Evolutionary conservation across 2,329 filamentous ascomycete genomes (phyloP), one percentile per base, ranked within the genome.

Genomic region (Hymenoscyphus occultus): DNA sequence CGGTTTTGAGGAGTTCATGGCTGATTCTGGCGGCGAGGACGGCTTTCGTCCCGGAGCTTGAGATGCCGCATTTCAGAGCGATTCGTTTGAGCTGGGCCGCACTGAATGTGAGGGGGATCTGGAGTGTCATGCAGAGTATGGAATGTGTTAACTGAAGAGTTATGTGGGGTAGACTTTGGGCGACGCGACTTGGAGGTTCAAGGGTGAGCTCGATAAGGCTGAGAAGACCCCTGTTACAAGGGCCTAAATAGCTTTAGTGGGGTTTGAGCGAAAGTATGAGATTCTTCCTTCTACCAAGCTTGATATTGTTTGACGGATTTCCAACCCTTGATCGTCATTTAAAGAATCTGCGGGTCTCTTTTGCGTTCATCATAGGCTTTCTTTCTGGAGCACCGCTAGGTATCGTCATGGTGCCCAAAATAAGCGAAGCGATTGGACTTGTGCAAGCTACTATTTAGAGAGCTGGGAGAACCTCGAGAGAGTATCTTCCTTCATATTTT

Each of bases 31-130:
- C 71, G 12, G 80, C 72, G 3, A 91, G 79, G 13, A 80, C 76
- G 0, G 79, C 68, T 72, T 91, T 92, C 3, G 82, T 84, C 5
- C 89, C 89, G 0, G 84, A 80, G 1, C 78, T 81, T 31, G 82
- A 78, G 42, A 87, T 80, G 9, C 88, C 89, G 64, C 85, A 89
- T 66, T 82, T 80, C 63, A 81, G 81, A 5, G 88, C 86, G 45
- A 91, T 75, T 42, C 80, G 77, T 72, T 86, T 85, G 28, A 92
- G 77, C 58, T 86, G 79, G 54, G 78, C 74, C 39, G 78, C 74
- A 72, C 85, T 87, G 39, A 87, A 76, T 1, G 74, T 68, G 39
- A 72, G 67, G 57, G 65, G 71, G 28, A 76, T 66, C 32, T 60
- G 68, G 68, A 72, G 61, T 59, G 73, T 70, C 74, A 76, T 76